Conservation (phyloP, 805 yeast species). For the Saccharomyces kudriavzevii region DNA sequence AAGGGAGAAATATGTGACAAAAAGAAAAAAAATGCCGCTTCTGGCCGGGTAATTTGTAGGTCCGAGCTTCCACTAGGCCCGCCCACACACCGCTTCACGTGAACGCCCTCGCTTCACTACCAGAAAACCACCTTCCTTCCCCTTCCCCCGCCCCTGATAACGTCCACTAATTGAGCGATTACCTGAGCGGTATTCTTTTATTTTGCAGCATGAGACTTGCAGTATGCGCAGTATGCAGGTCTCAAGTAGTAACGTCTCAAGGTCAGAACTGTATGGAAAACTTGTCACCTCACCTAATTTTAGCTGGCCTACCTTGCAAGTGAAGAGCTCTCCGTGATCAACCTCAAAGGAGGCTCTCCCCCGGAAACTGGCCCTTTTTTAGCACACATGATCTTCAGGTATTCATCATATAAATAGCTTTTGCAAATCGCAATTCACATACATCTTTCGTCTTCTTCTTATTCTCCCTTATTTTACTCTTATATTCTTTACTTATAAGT, state of each 20-base stretch:
- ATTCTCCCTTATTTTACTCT: slow-evolving; percentile 1
- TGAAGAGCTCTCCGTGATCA: not conserved
- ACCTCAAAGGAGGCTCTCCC: not conserved
- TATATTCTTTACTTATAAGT: slow-evolving; percentile 1
- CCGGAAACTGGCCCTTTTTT: not conserved
- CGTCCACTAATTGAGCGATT: not conserved
- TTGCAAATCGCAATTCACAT: not conserved
- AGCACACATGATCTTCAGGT: not conserved
- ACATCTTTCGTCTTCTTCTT: not conserved
- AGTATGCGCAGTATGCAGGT: not conserved
- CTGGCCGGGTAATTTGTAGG: not conserved
- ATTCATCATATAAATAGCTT: not conserved
- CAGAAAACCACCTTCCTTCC: not conserved
- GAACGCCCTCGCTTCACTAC: not conserved
- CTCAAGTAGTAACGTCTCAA: not conserved
- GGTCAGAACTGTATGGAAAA: not conserved
- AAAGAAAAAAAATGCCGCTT: not conserved
- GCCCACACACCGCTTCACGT: not conserved
- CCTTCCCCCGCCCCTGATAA: not conserved
- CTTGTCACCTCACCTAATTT: not conserved
- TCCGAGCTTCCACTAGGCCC: not conserved
- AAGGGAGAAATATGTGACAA: not conserved
- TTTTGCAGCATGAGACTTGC: not conserved
- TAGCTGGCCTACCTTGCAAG: not conserved
- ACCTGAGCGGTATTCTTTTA: not conserved